Evolutionary conservation across 2,329 filamentous ascomycete genomes (phyloP).

Genomic region (Fusarium redolens): DNA sequence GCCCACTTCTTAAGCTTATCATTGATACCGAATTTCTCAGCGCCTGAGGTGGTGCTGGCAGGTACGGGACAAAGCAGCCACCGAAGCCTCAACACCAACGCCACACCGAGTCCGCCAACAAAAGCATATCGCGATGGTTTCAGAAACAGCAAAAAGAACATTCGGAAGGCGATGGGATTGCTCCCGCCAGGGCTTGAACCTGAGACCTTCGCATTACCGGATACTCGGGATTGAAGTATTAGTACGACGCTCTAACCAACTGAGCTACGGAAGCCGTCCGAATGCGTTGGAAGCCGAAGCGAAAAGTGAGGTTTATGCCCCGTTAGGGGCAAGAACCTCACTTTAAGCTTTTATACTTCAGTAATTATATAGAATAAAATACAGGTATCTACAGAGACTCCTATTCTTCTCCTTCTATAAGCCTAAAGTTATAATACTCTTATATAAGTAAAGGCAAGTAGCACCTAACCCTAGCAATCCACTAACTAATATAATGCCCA

Average conservation of each 20-base stretch:
- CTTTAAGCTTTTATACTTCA: no score
- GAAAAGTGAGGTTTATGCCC: no score
- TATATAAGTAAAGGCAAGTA: no score
- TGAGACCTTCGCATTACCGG: background rate
- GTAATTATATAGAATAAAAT: no score
- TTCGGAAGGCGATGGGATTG: background rate
- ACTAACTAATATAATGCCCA: no score
- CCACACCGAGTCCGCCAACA: rapidly evolving
- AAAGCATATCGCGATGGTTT: background rate
- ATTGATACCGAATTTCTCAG: background rate
- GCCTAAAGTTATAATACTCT: no score
- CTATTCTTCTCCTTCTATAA: no score
- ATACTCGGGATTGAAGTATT: background rate
- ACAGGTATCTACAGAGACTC: no score
- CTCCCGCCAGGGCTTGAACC: conserved; percentile 1
- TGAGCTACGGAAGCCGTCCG: conserved; percentile 4
- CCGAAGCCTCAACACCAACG: background rate
- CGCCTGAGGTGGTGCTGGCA: background rate
- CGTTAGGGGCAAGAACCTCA: no score
- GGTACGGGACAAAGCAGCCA: background rate
- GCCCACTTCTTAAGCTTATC: background rate
- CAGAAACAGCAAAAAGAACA: background rate
- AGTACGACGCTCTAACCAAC: conserved; percentile 3
- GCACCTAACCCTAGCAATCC: no score
- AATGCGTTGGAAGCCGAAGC: background rate